Base-by-base conservation (phyloP, 2,329 filamentous ascomycete species). In the Cytospora paraplurivora region DNA sequence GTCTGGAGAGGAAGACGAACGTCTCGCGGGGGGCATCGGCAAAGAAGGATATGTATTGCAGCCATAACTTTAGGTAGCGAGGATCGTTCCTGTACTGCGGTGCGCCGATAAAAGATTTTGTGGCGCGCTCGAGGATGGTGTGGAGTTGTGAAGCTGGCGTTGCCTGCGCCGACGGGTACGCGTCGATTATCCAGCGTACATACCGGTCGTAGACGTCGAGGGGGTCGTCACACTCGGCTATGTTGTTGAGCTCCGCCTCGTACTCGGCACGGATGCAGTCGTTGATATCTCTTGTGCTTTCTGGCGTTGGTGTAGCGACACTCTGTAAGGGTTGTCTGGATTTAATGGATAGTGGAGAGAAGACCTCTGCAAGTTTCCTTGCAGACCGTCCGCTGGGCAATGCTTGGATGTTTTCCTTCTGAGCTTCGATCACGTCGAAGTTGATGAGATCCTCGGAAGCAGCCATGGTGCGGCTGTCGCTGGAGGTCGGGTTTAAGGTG, bases 321-420 rank as follows among this genome's bases (percentile, higher is more conserved):
- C 83, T 84, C 64, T 86, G 82, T 38, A 85, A 75, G 63, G 83
- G 79, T 83, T 63, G 58, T 56, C 64, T 56, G 38, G 59, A 17
- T 51, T 54, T 51, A 41, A 44, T 47, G 55, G 59, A 56, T 21
- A 50, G 47, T 61, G 91, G 82, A 66, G 93, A 89, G 83, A 92
- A 93, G 37, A 92, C 85, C 61, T 93, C 86, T 35, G 89, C 93
- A 58, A 99, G 88, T 60, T 95, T 93, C 78, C 88, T 91, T 53
- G 94, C 95, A 49, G 94, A 98, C 68, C 95, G 82, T 27, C 85
- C 95, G 67, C 92, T 90, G 17, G 94, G 93, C 13, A 99, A 84
- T 27, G 93, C 88, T 76, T 97, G 93, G 62, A 99, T 97, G 77
- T 99, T 99, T 79, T 99, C 95, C 78, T 99, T 99, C 71, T 97